Evolutionary conservation across 2,329 filamentous ascomycete genomes (phyloP).

Genomic region (Trichoderma arundinaceum): DNA sequence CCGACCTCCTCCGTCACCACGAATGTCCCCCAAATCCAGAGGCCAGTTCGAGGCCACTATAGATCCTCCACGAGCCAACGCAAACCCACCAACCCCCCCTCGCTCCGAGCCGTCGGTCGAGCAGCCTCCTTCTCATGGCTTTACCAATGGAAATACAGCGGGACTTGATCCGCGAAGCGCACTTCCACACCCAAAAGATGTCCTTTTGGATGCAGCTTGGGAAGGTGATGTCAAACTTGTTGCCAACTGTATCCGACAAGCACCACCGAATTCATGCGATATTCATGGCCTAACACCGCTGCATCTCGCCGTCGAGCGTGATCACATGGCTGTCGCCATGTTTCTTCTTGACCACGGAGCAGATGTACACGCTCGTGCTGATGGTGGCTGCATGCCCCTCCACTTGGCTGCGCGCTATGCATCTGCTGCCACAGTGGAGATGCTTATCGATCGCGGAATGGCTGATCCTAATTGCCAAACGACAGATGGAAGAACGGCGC

Average conservation of each 20-base stretch:
- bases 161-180: background rate
- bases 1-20: conserved; percentile 21
- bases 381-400: conserved; percentile 42
- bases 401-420: conserved; percentile 43
- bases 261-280: conserved; percentile 39
- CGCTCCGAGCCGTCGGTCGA: conserved; percentile 22
- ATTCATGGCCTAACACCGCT: conserved; percentile 41
- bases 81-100: conserved; percentile 24
- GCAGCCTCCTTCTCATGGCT: conserved; percentile 10
- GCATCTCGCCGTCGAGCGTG: conserved; percentile 43
- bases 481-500: conserved; percentile 41
- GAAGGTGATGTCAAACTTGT: conserved; percentile 41
- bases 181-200: conserved; percentile 35
- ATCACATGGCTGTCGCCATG: conserved; percentile 44
- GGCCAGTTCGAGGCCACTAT: conserved; percentile 5
- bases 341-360: conserved; percentile 42
- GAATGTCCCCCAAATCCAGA: conserved; percentile 11
- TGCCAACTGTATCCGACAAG: conserved; percentile 36
- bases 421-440: conserved; percentile 42
- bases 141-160: background rate
- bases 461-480: conserved; percentile 41
- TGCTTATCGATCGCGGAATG: conserved; percentile 41
- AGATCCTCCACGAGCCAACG: background rate
- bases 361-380: conserved; percentile 38
- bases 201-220: conserved; percentile 44